phyloP scores from a whole-genome alignment of 345 rosid genomes.

The Citrus mangshanensis region DNA sequence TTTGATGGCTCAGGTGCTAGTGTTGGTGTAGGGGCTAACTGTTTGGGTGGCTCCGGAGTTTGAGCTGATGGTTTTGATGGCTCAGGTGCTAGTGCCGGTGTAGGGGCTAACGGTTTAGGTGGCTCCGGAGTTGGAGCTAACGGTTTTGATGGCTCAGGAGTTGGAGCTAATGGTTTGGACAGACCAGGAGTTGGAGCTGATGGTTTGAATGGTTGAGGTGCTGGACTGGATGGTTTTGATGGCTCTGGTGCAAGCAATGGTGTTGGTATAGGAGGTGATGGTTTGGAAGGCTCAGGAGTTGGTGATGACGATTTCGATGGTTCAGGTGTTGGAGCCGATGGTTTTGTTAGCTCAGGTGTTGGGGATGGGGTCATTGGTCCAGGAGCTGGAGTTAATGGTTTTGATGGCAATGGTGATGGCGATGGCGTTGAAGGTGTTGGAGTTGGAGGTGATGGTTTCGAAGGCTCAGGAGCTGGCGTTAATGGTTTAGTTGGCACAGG shows the following conservation, averaged over 20 bases:
- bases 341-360: background rate
- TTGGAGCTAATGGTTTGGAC: background rate
- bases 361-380: background rate
- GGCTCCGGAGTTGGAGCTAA: conserved; percentile 1
- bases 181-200: background rate
- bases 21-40: background rate
- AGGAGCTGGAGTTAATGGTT: background rate
- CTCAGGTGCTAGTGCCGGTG: background rate
- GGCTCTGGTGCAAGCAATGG: conserved; percentile 3
- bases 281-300: background rate
- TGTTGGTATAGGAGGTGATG: background rate
- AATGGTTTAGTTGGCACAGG: background rate
- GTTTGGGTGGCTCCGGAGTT: background rate
- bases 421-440: background rate
- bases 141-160: background rate
- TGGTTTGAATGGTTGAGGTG: background rate
- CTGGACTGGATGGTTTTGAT: background rate
- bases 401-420: background rate
- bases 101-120: background rate
- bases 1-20: background rate
- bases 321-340: background rate
- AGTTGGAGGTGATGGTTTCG: background rate
- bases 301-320: background rate
- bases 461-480: background rate
- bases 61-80: background rate